Evolutionary conservation across 192 early-diverging fungal species (phyloP).

Genomic region (Cladochytrium replicatum): DNA sequence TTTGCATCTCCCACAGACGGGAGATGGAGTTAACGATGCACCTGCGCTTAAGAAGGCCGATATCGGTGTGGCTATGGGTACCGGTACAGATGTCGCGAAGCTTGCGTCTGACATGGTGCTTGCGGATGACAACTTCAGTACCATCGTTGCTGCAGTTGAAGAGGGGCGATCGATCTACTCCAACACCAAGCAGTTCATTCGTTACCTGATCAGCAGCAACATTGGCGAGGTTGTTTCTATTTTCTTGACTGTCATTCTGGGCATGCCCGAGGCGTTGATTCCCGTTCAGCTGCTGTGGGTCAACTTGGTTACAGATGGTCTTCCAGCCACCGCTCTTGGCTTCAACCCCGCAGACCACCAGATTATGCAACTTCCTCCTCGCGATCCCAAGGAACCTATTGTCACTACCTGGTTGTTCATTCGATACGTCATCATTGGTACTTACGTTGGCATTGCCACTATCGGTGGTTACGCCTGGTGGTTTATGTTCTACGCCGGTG

Average conservation of each 20-base stretch:
- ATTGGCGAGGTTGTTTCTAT: constrained; percentile 98
- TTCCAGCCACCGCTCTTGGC: constrained; percentile 95
- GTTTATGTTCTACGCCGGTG: constrained; percentile 87
- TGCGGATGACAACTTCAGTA: constrained; percentile 98
- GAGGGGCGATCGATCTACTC: constrained; percentile 97
- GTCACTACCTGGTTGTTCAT: constrained; percentile 92
- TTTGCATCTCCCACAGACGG: constrained; percentile 45
- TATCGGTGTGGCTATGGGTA: constrained; percentile 98
- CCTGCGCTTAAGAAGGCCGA: constrained; percentile 96
- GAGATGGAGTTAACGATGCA: constrained; percentile 99
- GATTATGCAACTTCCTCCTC: constrained; percentile 88
- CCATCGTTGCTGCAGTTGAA: constrained; percentile 93
- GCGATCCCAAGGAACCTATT: constrained; percentile 75
- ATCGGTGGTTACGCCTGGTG: constrained; percentile 98
- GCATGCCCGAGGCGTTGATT: constrained; percentile 94
- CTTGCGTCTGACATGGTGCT: constrained; percentile 97
- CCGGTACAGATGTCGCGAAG: constrained; percentile 97
- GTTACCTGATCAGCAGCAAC: constrained; percentile 95
- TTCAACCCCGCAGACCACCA: constrained; percentile 95
- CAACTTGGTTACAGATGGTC: constrained; percentile 94
- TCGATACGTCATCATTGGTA: constrained; percentile 86
- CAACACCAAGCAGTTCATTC: constrained; percentile 99
- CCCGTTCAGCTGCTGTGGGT: constrained; percentile 99
- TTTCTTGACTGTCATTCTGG: constrained; percentile 91
- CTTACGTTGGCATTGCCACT: constrained; percentile 86